Percentiles rank a stretch among this genome's conserved stretches.
phyloP scores from a whole-genome alignment of 257 asterid genomes.

The Craterostigma plantagineum region DNA sequence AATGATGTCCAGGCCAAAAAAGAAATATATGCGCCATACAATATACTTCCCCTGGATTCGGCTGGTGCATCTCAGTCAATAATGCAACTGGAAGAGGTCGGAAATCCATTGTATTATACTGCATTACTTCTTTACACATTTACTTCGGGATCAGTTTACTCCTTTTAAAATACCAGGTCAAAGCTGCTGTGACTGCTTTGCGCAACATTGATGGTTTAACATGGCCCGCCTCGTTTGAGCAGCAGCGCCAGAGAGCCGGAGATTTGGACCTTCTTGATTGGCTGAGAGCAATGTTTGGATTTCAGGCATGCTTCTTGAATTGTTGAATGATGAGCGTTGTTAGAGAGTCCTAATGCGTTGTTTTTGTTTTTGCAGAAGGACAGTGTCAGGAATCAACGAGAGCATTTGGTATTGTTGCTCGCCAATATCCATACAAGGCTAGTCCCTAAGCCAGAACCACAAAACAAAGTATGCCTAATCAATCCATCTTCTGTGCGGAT shows the following conservation, averaged over 20 bases:
- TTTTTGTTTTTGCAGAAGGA: slow-evolving; percentile 50
- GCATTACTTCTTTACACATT: too few species aligned
- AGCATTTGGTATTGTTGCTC: slow-evolving; percentile 73
- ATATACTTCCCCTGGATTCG: slow-evolving; percentile 90
- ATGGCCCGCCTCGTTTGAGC: slow-evolving; percentile 84
- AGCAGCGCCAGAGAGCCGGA: slow-evolving; percentile 61
- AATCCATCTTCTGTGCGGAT: slow-evolving; percentile 7
- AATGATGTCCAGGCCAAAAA: slow-evolving; percentile 91
- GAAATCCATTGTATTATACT: neutral
- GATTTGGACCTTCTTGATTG: slow-evolving; percentile 93
- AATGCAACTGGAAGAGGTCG: slow-evolving; percentile 98
- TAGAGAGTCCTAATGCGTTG: slow-evolving; percentile 8
- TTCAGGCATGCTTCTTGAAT: slow-evolving; percentile 51
- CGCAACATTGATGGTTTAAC: slow-evolving; percentile 44
- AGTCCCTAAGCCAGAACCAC: slow-evolving; percentile 79
- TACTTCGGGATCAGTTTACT: too few species aligned
- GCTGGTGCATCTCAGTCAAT: slow-evolving; percentile 88
- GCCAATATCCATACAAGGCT: slow-evolving; percentile 87
- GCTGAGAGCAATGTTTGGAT: slow-evolving; percentile 96
- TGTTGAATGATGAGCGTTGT: slow-evolving; percentile 11
- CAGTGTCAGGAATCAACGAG: slow-evolving; percentile 88
- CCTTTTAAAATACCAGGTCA: slow-evolving; percentile 31
- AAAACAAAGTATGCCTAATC: slow-evolving; percentile 37
- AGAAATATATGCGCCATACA: slow-evolving; percentile 82
- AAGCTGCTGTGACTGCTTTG: slow-evolving; percentile 78